Evolutionary conservation across 2,329 filamentous ascomycete genomes (phyloP).

Genomic region (Aaosphaeria pasadenensis): DNA sequence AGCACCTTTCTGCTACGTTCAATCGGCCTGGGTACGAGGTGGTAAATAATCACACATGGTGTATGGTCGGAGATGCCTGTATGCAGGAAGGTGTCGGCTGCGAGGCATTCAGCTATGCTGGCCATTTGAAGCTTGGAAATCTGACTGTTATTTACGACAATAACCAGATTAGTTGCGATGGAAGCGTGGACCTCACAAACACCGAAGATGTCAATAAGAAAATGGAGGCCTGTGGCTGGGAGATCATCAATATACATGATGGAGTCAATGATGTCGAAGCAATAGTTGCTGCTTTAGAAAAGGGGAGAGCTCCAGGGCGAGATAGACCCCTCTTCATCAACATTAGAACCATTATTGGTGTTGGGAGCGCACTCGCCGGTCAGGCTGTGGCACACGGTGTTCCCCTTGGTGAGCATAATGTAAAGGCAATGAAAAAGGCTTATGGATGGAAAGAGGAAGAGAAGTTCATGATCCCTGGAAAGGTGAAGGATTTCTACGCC

Average conservation of each 20-base stretch:
- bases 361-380: conserved; percentile 44
- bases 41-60: conserved; percentile 53
- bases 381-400: conserved; percentile 56
- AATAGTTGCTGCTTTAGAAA: conserved; percentile 46
- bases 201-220: conserved; percentile 58
- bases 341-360: conserved; percentile 52
- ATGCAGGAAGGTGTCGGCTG: conserved; percentile 57
- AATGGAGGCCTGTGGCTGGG: conserved; percentile 56
- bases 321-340: conserved; percentile 57
- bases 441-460: conserved; percentile 48
- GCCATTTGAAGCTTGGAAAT: conserved; percentile 56
- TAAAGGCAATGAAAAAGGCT: conserved; percentile 50
- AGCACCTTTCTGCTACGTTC: conserved; percentile 52
- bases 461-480: conserved; percentile 43
- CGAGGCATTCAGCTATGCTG: conserved; percentile 57
- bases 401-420: conserved; percentile 53
- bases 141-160: conserved; percentile 56
- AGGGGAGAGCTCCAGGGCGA: conserved; percentile 39
- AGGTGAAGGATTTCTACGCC: conserved; percentile 51
- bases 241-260: conserved; percentile 49
- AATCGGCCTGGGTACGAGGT: conserved; percentile 51
- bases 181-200: conserved; percentile 53
- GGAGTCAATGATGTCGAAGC: conserved; percentile 51
- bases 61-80: conserved; percentile 58
- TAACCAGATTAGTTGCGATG: conserved; percentile 40